These are phyloP conservation scores for Phoma herbarum DNA, from an alignment of 2,329 filamentous ascomycete species.

Conservation along the genomic window DNA sequence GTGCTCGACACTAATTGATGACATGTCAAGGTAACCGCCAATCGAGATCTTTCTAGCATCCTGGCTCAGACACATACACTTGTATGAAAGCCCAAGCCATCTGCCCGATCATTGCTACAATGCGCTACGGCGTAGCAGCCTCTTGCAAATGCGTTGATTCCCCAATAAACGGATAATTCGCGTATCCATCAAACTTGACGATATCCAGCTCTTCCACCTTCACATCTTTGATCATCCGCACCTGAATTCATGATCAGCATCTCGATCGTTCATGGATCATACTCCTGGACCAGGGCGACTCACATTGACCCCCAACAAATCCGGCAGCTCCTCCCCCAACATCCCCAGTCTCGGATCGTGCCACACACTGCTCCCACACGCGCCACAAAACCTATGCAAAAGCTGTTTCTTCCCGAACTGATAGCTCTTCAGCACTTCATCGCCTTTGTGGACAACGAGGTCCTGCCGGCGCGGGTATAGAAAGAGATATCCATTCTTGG, in stretches of 20 bases:
- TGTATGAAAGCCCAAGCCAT: background rate
- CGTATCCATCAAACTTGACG: constrained; percentile 4
- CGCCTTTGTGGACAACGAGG: constrained; percentile 3
- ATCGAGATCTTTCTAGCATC: background rate
- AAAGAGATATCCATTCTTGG: constrained; percentile 61
- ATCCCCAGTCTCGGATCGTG: constrained; percentile 7
- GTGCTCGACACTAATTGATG: background rate
- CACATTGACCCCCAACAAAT: constrained; percentile 16
- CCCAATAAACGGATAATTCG: constrained; percentile 14
- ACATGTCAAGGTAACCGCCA: background rate
- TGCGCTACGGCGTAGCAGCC: background rate
- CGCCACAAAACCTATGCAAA: constrained; percentile 12
- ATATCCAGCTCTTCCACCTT: constrained; percentile 12
- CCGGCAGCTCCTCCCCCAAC: constrained; percentile 10
- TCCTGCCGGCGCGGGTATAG: constrained; percentile 42
- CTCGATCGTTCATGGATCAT: background rate
- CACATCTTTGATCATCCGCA: constrained; percentile 14
- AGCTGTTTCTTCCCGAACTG: constrained; percentile 11
- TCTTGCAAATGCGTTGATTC: constrained; percentile 6
- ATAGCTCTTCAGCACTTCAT: background rate
- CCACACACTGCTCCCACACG: constrained; percentile 19
- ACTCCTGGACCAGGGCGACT: background rate
- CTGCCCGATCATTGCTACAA: background rate
- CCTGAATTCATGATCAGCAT: constrained; percentile 4
- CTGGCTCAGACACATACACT: background rate